Evolutionary conservation across 257 asterid genomes (phyloP).

Genomic region (Solanum medicagineum): DNA sequence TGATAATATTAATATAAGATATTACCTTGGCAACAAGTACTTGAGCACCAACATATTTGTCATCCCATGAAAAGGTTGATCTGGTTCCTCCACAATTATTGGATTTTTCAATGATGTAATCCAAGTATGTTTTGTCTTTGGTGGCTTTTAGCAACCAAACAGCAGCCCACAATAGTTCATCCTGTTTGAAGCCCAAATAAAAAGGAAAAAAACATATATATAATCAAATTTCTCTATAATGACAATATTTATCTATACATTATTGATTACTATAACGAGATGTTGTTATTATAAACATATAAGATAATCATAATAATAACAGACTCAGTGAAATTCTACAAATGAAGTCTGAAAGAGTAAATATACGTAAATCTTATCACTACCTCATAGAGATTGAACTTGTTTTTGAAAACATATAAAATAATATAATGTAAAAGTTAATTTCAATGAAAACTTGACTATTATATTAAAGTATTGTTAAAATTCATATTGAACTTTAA

Average conservation of each 20-base stretch:
- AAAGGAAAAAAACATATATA: background rate
- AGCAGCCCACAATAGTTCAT: conserved; percentile 61
- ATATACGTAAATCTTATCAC: too few species aligned
- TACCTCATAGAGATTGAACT: too few species aligned
- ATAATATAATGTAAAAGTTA: background rate
- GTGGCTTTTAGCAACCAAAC: conserved; percentile 54
- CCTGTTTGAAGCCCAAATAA: conserved; percentile 12
- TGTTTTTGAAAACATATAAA: background rate
- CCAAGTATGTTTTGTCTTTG: conserved; percentile 2
- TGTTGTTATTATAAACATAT: background rate
- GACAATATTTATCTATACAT: background rate
- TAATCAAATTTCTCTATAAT: background rate
- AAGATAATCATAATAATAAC: too few species aligned
- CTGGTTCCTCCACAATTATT: conserved; percentile 29
- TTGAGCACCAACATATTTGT: conserved; percentile 45
- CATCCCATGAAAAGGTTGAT: conserved; percentile 51
- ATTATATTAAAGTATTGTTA: background rate
- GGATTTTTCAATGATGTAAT: conserved; percentile 5
- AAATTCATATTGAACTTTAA: background rate
- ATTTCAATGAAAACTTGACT: background rate
- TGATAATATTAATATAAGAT: accelerated
- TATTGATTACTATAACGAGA: background rate
- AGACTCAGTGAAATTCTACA: too few species aligned
- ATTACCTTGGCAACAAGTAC: conserved; percentile 38
- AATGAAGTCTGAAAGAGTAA: too few species aligned